A percentile compares a stretch with the other conserved stretches of the same genome.
These are phyloP conservation scores for Dictyostelium capitatum DNA, from an alignment of 78 protist species.

Conservation along the genomic window DNA sequence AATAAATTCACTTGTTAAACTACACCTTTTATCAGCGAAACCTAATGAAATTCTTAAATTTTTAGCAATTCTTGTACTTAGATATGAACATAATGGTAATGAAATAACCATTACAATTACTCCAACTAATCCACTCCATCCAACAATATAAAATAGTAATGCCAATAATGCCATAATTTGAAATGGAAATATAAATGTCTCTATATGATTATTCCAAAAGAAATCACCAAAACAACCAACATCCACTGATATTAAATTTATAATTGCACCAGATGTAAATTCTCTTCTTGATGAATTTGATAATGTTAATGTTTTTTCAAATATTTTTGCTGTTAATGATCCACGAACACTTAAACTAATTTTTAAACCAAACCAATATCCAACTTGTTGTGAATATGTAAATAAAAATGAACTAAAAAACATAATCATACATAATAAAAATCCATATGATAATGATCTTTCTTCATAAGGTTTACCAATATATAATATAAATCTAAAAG, in stretches of 20 bases:
- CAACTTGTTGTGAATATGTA: constrained; percentile 1
- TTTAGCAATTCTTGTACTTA: background rate
- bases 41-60: background rate
- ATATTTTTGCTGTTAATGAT: constrained; percentile 5
- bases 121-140: constrained; percentile 58
- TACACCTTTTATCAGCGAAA: constrained; percentile 28
- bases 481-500: too few relatives aligned
- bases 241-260: constrained; percentile 46
- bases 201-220: constrained; percentile 27
- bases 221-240: constrained; percentile 23
- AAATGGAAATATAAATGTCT: constrained; percentile 25
- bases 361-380: constrained; percentile 48
- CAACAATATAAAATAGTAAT: constrained; percentile 38
- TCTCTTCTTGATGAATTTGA: constrained; percentile 6
- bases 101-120: constrained; percentile 34
- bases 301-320: constrained; percentile 22
- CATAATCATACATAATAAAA: background rate
- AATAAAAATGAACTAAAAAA: constrained; percentile 12
- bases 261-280: constrained; percentile 19
- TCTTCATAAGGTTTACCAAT: background rate
- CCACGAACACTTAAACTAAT: constrained; percentile 9
- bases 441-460: background rate
- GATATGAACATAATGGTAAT: constrained; percentile 19
- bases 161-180: constrained; percentile 39
- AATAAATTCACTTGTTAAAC: constrained; percentile 26